Percentiles rank a stretch among this genome's conserved stretches.
phyloP scores from a whole-genome alignment of 1,284 basidiomycete genomes.

The Rhizoctonia solani region DNA sequence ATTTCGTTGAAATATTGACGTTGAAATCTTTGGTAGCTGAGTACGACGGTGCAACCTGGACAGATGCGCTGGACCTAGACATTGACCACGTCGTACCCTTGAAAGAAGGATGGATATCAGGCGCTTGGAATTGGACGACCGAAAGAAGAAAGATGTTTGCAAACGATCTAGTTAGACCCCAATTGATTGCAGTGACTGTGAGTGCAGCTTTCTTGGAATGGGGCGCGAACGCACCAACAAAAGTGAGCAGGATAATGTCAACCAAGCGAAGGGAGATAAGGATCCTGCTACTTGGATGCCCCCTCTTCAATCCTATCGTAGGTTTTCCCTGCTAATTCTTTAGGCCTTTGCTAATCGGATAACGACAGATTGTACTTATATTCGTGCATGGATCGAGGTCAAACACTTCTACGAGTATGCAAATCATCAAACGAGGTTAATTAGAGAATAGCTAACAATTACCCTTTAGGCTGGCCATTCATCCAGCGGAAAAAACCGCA shows the following conservation, averaged over 20 bases:
- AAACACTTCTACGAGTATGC: conserved; percentile 52
- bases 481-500: conserved; percentile 13
- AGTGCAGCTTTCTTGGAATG: background rate
- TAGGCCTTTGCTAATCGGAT: conserved; percentile 43
- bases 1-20: background rate
- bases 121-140: conserved; percentile 54
- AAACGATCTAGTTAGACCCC: conserved; percentile 58
- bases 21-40: conserved; percentile 46
- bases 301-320: conserved; percentile 49
- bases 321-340: conserved; percentile 65
- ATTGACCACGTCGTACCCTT: conserved; percentile 49
- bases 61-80: conserved; percentile 58
- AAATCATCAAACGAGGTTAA: background rate
- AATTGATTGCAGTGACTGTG: conserved; percentile 57
- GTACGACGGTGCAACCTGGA: conserved; percentile 51
- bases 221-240: background rate
- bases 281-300: conserved; percentile 56
- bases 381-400: conserved; percentile 43
- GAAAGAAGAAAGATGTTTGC: conserved; percentile 56
- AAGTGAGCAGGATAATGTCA: conserved; percentile 42
- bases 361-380: conserved; percentile 33
- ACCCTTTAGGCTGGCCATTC: background rate
- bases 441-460: conserved; percentile 58
- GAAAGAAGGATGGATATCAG: conserved; percentile 56
- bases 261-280: conserved; percentile 49